Percentiles rank a stretch among this genome's conserved stretches.
Conservation (phyloP, 805 yeast genomes). For the Candida saitoana region DNA sequence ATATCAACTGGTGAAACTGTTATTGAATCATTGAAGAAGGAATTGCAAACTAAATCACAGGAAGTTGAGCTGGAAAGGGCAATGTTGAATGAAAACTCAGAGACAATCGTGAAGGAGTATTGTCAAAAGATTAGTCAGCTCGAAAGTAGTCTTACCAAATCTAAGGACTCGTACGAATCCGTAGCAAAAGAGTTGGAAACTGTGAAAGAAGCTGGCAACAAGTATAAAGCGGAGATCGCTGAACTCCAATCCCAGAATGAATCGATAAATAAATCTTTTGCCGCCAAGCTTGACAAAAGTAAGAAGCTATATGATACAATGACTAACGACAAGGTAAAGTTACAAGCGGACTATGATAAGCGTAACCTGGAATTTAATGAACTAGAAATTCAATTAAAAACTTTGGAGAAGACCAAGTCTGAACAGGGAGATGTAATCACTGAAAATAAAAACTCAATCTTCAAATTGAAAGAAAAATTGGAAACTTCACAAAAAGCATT, state of each 20-base stretch:
- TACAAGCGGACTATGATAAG: neutral
- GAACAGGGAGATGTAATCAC: neutral
- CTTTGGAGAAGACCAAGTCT: neutral
- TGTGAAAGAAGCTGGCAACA: neutral
- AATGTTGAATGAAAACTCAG: constrained; percentile 46
- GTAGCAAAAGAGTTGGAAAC: constrained; percentile 8
- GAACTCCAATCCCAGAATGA: constrained; percentile 9
- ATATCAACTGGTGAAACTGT: constrained; percentile 15
- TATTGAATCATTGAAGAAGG: constrained; percentile 13
- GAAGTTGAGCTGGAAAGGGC: constrained; percentile 52
- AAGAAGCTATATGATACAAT: neutral
- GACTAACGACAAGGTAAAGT: neutral
- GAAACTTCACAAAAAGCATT: neutral
- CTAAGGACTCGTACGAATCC: constrained; percentile 9
- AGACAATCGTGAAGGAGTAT: constrained; percentile 46
- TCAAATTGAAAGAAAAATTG: constrained; percentile 6
- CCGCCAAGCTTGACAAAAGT: neutral
- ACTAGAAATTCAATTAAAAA: neutral
- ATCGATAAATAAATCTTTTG: neutral
- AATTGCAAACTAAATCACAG: constrained; percentile 31
- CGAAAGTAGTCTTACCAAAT: constrained; percentile 28
- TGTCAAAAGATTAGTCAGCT: constrained; percentile 41
- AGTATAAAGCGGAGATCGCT: constrained; percentile 10
- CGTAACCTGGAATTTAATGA: neutral
- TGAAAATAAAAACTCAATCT: constrained; percentile 2